Conservation (phyloP, 208 protist genomes). For the Leishmania turanica region DNA sequence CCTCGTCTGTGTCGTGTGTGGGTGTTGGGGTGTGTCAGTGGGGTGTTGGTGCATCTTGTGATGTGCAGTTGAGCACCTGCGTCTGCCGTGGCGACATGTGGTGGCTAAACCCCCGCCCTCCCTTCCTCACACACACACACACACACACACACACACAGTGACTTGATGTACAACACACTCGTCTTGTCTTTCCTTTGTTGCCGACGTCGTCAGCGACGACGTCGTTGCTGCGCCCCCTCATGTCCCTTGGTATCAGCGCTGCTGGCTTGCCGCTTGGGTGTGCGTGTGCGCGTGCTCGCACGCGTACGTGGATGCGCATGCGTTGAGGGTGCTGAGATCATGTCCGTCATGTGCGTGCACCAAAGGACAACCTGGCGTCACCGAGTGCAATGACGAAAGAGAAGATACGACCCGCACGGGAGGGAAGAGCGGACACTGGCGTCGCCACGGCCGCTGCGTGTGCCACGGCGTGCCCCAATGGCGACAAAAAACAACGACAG, state of each 20-base stretch:
- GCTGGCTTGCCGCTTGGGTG: background rate
- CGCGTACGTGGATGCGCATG: background rate
- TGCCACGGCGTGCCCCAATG: background rate
- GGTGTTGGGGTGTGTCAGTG: background rate
- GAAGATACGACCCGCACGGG: background rate
- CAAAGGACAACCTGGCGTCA: background rate
- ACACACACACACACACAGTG: background rate
- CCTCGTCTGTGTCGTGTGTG: background rate
- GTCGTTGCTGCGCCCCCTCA: background rate
- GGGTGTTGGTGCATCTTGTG: background rate
- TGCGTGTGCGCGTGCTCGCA: background rate
- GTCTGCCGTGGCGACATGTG: background rate
- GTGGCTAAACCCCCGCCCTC: background rate
- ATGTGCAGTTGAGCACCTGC: background rate
- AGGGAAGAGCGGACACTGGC: background rate
- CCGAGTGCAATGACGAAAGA: background rate
- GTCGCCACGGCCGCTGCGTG: background rate
- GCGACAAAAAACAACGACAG: background rate
- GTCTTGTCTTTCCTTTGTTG: background rate
- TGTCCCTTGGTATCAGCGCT: background rate
- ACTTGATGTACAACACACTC: constrained; percentile 2
- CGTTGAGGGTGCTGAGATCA: background rate
- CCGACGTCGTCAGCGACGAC: background rate
- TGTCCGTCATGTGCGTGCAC: background rate
- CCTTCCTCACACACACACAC: background rate